Base-by-base conservation (phyloP, 139 green algal genomes). In the Pleodorina starrii region DNA sequence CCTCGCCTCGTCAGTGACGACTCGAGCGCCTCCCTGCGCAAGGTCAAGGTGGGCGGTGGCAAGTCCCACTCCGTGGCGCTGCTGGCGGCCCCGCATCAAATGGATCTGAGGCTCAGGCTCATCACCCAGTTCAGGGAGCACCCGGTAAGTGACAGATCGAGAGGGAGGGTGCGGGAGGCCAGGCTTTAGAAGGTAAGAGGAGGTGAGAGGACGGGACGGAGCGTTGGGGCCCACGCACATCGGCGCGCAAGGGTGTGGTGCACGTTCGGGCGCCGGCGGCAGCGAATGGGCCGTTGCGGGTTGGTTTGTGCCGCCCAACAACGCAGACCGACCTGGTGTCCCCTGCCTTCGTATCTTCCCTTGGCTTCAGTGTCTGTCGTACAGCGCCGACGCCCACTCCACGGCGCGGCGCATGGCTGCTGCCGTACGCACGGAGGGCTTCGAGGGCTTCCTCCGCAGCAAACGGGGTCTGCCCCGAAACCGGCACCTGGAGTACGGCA, bases 111-210 rank as follows among this genome's bases (percentile, higher is more conserved):
- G 36, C 36, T 76, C 35, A 76, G 46, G 68, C 68, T 76, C 68
- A 76, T 76, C 68, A 32, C 68, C 1, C 68, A 76, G 68, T 76
- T 48, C 35, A 46, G 68, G 35, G 68, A 76, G 38, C 68, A 76
- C 68, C 68, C 68, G 68, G 68, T 76, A 23, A 76, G 68, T n/a
- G n/a, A n/a, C n/a, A n/a, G n/a, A n/a, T n/a, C n/a, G 19, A 68
- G 23, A 32, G 57, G 19, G 57, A 9, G 17, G 57, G 57, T 11
- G 5, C 29, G 14, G 19, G 19, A 29, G 17, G 57, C 57, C 57
- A 57, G 48, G 12, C 48, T n/a, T n/a, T n/a, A n/a, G n/a, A n/a
- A n/a, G n/a, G n/a, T n/a, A n/a, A n/a, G n/a, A n/a, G n/a, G n/a
- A n/a, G n/a, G n/a, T n/a, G n/a, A n/a, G 48, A 57, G 48, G 48